These are phyloP conservation scores for Penicillium antarcticum DNA, from an alignment of 495 filamentous ascomycete species.

Conservation along the genomic window DNA sequence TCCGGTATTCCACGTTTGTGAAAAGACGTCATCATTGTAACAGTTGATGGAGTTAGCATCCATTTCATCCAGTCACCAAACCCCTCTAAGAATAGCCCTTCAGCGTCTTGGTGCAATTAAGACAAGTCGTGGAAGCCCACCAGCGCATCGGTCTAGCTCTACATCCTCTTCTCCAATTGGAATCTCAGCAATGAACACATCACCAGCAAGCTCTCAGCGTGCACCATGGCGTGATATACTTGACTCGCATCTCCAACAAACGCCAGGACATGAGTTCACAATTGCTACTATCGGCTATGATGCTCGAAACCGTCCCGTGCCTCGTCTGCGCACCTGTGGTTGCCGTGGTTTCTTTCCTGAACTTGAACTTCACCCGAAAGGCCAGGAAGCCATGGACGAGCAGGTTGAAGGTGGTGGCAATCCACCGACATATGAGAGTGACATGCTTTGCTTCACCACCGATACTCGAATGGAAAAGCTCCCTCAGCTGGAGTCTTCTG, in stretches of 20 bases:
- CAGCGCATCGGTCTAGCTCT: neutral
- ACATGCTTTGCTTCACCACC: constrained; percentile 79
- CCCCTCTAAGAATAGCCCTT: neutral
- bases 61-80: neutral
- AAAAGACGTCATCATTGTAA: neutral
- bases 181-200: neutral
- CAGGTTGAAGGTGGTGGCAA: constrained; percentile 53
- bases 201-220: constrained; percentile 16
- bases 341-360: constrained; percentile 80
- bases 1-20: neutral
- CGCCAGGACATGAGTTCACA: constrained; percentile 64
- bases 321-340: constrained; percentile 63
- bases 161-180: neutral
- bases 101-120: neutral
- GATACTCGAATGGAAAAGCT: constrained; percentile 85
- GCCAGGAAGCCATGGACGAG: constrained; percentile 64
- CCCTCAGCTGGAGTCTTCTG: constrained; percentile 53
- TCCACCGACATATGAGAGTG: constrained; percentile 63
- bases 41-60: neutral
- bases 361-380: constrained; percentile 43
- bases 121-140: neutral
- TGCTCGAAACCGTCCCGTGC: constrained; percentile 37
- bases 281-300: constrained; percentile 61
- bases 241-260: constrained; percentile 58
- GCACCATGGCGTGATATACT: constrained; percentile 69